Percentiles rank a stretch among this genome's conserved stretches.
Conservation (phyloP, 23 red algal genomes). For the Gracilaria vermiculophylla region DNA sequence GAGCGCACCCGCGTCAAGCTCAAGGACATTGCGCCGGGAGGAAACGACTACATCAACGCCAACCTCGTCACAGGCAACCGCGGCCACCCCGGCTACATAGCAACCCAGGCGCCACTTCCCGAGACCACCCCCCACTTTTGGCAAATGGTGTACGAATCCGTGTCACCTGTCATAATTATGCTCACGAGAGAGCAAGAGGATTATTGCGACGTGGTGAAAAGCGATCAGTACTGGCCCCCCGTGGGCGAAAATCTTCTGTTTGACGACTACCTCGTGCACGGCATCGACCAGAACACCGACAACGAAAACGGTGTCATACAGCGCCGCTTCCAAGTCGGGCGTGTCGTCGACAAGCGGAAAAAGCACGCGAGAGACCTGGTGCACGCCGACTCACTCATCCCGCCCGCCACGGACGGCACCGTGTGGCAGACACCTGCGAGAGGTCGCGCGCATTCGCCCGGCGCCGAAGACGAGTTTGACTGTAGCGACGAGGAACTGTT, state of each 20-base stretch:
- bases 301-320: constrained; percentile 23
- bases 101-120: constrained; percentile 78
- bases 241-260: constrained; percentile 47
- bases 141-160: constrained; percentile 92
- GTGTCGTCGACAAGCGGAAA: constrained; percentile 47
- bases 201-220: constrained; percentile 54
- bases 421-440: constrained; percentile 55
- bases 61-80: constrained; percentile 67
- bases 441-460: not conserved
- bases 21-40: constrained; percentile 48
- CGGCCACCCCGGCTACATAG: constrained; percentile 81
- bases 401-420: constrained; percentile 8
- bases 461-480: constrained; percentile 36
- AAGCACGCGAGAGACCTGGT: constrained; percentile 60
- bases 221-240: constrained; percentile 82
- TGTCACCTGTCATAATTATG: constrained; percentile 84
- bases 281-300: constrained; percentile 52
- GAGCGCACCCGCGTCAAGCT: constrained; percentile 82
- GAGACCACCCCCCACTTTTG: constrained; percentile 82
- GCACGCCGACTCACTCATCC: constrained; percentile 50
- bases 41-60: constrained; percentile 90
- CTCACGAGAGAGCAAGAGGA: constrained; percentile 73
- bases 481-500: constrained; percentile 61
- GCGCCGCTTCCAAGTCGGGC: constrained; percentile 46
- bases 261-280: constrained; percentile 47